Base-by-base conservation (phyloP, 805 yeast species). In the Metschnikowia borealis region DNA sequence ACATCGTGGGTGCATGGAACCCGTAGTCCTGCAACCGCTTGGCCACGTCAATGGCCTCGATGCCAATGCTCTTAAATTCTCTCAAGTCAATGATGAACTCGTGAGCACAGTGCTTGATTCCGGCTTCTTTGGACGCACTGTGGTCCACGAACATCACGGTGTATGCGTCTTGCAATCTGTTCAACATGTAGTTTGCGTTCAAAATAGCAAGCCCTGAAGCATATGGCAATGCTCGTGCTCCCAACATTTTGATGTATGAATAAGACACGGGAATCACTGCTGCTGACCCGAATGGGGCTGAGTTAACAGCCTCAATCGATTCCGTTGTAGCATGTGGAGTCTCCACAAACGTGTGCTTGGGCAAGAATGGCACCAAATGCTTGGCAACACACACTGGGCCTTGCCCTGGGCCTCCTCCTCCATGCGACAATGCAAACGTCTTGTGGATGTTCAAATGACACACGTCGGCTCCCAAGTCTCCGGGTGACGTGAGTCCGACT, bases 351-450 rank as follows among this genome's bases (percentile, higher is more conserved):
- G 80, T 78, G 69, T 94, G 97, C 13, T 76, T 74, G 42, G 99
- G 99, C 61, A 94, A 78, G 70, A 81, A 90, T 48, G 89, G 88
- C 40, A 78, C 79, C 61, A 94, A 75, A 68, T 89, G 96, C 45
- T 78, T 72, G 58, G 84, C 85, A 50, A 92, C 98, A 78, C 98
- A 89, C 56, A 94, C 94, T 46, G 98, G 98, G 17, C 97, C 99
- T 62, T 90, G 96, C 65, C 98, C 99, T 38, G 99, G 99, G 39
- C 99, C 99, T 66, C 99, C 99, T 65, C 99, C 99, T 64, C 99
- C 99, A 64, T 94, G 99, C 49, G 97, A 95, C 63, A 94, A 89
- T 42, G 97, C 90, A 76, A 94, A 94, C 0, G 99, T 94, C 74
- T 94, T 94, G 77, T 94, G 99, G 65, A 94, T 77, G 68, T 94